Base-by-base conservation (phyloP, 1,139 yeast species). In the Suhomyces terraborum region DNA sequence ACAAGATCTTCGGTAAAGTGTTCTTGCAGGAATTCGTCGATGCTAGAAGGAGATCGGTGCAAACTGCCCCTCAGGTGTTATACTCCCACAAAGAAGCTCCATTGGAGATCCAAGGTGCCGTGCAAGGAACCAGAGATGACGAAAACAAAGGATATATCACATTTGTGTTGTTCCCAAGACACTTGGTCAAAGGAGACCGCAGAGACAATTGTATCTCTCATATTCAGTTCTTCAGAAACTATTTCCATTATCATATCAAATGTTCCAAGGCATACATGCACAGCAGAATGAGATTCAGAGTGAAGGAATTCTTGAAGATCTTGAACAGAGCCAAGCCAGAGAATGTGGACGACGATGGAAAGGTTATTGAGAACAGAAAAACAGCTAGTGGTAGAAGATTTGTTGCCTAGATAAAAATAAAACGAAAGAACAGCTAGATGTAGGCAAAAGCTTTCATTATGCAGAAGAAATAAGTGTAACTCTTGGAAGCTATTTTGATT, bases 231-330 rank as follows among this genome's bases (percentile, higher is more conserved):
- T 94, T 93, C 70, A 79, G 99, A 67, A 94, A 89, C 62, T 93
- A 91, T 67, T 91, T 93, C 84, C 98, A 93, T 65, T 93, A 91
- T 68, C 99, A 93, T 63, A 93, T 93, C 71, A 93, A 93, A 69
- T 91, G 97, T 64, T 89, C 96, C 48, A 93, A 93, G 75, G 98
- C 98, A 29, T 94, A 88, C 70, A 84, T 93, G 86, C 99, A 93
- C 67, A 88, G 96, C 43, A 82, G 99, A 75, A 93, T 93, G 98
- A 82, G 99, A 67, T 88, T 75, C 67, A 80, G 98, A 56, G 98
- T 93, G 30, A 82, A 85, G 54, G 95, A 94, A 58, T 93, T 91
- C 71, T 79, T 91, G 61, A 93, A 93, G 75, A 93, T 94, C 34
- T 80, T 93, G 69, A 93, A 94, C 73, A 80, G 99, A 60, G 98